These are phyloP conservation scores for Schizopora paradoxa DNA, from an alignment of 1,284 basidiomycete species.

Conservation along the genomic window DNA sequence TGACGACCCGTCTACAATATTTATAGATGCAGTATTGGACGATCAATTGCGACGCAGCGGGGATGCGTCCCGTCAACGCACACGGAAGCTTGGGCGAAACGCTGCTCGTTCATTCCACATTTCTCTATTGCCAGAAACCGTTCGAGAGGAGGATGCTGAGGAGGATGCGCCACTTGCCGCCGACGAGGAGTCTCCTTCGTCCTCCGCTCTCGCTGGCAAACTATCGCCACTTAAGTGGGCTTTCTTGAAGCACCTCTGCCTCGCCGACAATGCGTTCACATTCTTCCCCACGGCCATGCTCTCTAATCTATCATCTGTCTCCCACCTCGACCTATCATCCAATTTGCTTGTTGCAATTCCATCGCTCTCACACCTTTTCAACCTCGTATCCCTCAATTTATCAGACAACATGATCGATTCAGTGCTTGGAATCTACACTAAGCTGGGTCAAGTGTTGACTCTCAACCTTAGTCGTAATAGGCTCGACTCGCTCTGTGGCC, in stretches of 20 bases:
- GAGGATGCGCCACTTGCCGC: conserved; percentile 27
- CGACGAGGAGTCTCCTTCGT: conserved; percentile 27
- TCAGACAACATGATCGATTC: conserved; percentile 96
- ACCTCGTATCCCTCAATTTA: conserved; percentile 83
- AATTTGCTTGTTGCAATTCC: conserved; percentile 88
- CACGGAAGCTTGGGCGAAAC: conserved; percentile 39
- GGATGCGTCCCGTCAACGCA: conserved; percentile 41
- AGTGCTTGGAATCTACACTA: conserved; percentile 80
- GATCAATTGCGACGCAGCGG: conserved; percentile 64
- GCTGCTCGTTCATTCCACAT: conserved; percentile 47
- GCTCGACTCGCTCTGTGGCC: conserved; percentile 87
- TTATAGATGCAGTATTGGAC: conserved; percentile 71
- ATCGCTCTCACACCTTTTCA: conserved; percentile 66
- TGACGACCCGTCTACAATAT: conserved; percentile 78
- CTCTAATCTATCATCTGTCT: conserved; percentile 67
- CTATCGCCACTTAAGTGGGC: conserved; percentile 74
- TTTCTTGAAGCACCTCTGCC: conserved; percentile 70
- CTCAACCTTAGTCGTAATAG: conserved; percentile 84
- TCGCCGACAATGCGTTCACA: conserved; percentile 79
- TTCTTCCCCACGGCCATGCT: conserved; percentile 75
- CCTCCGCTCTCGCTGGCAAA: conserved; percentile 28
- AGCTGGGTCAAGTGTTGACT: conserved; percentile 71
- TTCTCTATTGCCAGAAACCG: conserved; percentile 50
- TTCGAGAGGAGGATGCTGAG: conserved; percentile 54
- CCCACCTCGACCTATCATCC: conserved; percentile 85